Base-by-base conservation (phyloP, 2,329 filamentous ascomycete genomes). In the Penicillium corylophilum region DNA sequence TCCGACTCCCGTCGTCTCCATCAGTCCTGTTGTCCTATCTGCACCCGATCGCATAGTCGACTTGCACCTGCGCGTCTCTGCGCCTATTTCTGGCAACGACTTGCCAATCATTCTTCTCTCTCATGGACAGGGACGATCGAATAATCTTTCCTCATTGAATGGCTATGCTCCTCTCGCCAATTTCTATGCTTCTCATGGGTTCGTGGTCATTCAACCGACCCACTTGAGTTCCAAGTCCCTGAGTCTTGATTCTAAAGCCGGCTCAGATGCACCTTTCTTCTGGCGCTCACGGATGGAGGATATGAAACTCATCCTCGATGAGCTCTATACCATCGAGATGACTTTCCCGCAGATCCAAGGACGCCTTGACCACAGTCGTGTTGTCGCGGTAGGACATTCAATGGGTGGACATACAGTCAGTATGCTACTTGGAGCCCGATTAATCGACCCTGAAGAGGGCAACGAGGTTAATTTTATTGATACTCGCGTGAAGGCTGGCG, bases 141-240 rank as follows among this genome's bases (percentile, higher is more conserved):
- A 18, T 20, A 3, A 31, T 51, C 65, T 76, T 23, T 73, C 71
- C 15, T 77, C 74, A 1, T 64, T 73, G 5, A 65, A 76, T 35
- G 74, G 74, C n/a, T 76, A 75, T 50, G 65, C 64, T 3, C 74
- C 74, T 3, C 58, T 76, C 5, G 68, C 63, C 48, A 67, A 75
- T 44, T 76, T 76, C 63, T 75, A 68, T 64, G 73, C 74, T 5
- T 62, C 68, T 16, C 73, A 72, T 42, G 74, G 74, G 47, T 76
- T 76, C 57, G 71, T 66, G 0, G 74, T 77, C 4, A 61, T 77
- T 10, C 74, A 77, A 50, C 74, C 74, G 3, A 76, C 74, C 2
- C 74, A 75, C 53, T 59, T 76, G 2, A 68, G 63, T 46, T 76
- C 74, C 20, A 56, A 57, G 35, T 66, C 65, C 2, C 61, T 74